Conservation (phyloP, 495 filamentous ascomycete species). For the Neurospora tetraspora region DNA sequence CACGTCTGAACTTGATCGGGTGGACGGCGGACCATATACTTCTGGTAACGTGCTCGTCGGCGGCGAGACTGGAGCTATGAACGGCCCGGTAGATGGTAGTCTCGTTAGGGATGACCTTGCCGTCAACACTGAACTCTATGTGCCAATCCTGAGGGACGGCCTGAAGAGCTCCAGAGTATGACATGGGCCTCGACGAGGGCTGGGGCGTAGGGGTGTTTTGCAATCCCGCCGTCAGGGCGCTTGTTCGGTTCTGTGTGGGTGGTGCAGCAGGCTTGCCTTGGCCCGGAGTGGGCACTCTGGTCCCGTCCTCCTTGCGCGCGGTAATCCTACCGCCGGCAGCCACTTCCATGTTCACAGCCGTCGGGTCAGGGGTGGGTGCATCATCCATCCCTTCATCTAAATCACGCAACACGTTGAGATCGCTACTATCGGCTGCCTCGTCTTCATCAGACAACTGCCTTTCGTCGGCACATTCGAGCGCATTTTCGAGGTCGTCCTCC, state of each 20-base stretch:
- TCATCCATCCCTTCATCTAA: slow-evolving; percentile 83
- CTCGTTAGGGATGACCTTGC: slow-evolving; percentile 73
- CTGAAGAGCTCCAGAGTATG: slow-evolving; percentile 77
- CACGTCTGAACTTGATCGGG: slow-evolving; percentile 82
- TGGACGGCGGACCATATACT: slow-evolving; percentile 87
- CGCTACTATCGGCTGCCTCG: slow-evolving; percentile 56
- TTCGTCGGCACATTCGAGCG: slow-evolving; percentile 92
- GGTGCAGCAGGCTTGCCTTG: slow-evolving; percentile 36
- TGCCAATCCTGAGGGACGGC: slow-evolving; percentile 89
- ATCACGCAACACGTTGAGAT: slow-evolving; percentile 81
- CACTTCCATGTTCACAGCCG: slow-evolving; percentile 87
- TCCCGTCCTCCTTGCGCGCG: slow-evolving; percentile 94
- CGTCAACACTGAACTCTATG: slow-evolving; percentile 87
- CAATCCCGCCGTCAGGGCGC: slow-evolving; percentile 37
- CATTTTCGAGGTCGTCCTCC: slow-evolving; percentile 48
- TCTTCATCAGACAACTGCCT: slow-evolving; percentile 71
- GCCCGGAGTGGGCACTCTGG: slow-evolving; percentile 76
- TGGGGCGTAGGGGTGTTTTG: slow-evolving; percentile 41
- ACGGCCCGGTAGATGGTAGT: slow-evolving; percentile 96
- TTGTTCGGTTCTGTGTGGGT: slow-evolving; percentile 21
- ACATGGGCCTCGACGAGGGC: slow-evolving; percentile 46
- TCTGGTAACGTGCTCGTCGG: slow-evolving; percentile 57
- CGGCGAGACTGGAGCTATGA: slow-evolving; percentile 55
- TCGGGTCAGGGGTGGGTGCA: slow-evolving; percentile 56
- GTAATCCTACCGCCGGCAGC: slow-evolving; percentile 85